phyloP scores from a whole-genome alignment of 1,139 yeast species.

The Geotrichum macrosporum region DNA sequence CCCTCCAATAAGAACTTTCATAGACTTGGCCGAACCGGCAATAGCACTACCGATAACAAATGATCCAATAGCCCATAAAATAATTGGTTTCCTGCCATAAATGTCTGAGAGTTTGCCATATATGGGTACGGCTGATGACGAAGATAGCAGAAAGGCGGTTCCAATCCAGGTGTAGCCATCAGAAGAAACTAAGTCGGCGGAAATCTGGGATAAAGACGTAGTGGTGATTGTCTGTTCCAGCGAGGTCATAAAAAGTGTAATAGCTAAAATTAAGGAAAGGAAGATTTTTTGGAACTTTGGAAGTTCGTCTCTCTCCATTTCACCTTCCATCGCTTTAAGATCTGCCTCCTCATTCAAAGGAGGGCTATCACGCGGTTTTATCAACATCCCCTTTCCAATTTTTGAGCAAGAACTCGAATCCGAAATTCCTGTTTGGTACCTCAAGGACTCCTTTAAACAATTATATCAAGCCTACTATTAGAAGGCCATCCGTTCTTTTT shows the following conservation, averaged over 20 bases:
- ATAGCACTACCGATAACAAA: conserved; percentile 61
- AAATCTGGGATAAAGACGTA: conserved; percentile 30
- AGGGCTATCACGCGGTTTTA: no score
- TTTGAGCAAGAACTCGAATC: no score
- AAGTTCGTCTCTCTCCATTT: background rate
- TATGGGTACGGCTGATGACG: conserved; percentile 54
- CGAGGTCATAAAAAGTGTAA: conserved; percentile 29
- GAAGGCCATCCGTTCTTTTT: no score
- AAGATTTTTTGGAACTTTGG: conserved; percentile 14
- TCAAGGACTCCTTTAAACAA: no score
- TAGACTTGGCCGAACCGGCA: conserved; percentile 49
- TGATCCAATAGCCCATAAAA: conserved; percentile 47
- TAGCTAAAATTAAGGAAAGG: conserved; percentile 22
- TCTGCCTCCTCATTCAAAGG: no score
- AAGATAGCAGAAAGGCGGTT: conserved; percentile 41
- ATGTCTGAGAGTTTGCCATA: conserved; percentile 63
- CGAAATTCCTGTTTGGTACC: no score
- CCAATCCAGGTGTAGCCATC: conserved; percentile 33
- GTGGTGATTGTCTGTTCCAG: conserved; percentile 31
- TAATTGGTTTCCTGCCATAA: conserved; percentile 54
- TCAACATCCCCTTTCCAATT: no score
- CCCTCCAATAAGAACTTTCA: conserved; percentile 61
- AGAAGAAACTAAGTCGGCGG: conserved; percentile 28
- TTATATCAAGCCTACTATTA: no score
- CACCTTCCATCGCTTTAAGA: no score